phyloP scores from a whole-genome alignment of 2,329 filamentous ascomycete genomes.

The Neonectria ditissima region DNA sequence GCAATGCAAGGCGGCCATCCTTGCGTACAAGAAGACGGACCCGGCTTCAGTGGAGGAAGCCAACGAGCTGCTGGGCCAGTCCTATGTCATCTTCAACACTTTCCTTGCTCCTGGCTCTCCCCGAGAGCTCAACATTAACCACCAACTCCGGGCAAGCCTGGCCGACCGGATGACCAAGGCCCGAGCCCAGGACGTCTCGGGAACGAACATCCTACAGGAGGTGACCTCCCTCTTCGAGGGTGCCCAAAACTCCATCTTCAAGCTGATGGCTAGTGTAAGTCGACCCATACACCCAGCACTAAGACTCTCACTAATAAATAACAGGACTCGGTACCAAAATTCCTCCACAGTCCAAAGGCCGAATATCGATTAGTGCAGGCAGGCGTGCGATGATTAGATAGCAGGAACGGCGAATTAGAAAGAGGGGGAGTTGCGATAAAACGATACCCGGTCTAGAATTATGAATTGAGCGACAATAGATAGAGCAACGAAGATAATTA shows the following conservation, averaged over 20 bases:
- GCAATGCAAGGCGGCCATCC: slow-evolving; percentile 70
- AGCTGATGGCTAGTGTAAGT: slow-evolving; percentile 97
- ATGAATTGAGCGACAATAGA: neutral
- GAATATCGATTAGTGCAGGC: slow-evolving; percentile 20
- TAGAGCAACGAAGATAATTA: neutral
- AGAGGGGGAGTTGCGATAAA: neutral
- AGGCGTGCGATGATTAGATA: slow-evolving; percentile 12
- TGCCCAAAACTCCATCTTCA: slow-evolving; percentile 95
- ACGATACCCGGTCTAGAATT: neutral
- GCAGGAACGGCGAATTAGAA: neutral
- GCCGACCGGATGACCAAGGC: slow-evolving; percentile 97
- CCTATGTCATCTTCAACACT: slow-evolving; percentile 98
- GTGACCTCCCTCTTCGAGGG: slow-evolving; percentile 92
- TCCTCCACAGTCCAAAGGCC: slow-evolving; percentile 67
- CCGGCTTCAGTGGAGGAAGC: slow-evolving; percentile 80
- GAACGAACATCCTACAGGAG: slow-evolving; percentile 90
- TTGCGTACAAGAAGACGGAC: slow-evolving; percentile 71
- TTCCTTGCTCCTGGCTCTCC: slow-evolving; percentile 96
- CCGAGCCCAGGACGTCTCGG: slow-evolving; percentile 88
- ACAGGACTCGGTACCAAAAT: slow-evolving; percentile 79
- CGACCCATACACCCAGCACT: slow-evolving; percentile 14
- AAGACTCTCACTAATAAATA: slow-evolving; percentile 34
- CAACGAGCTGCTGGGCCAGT: slow-evolving; percentile 93
- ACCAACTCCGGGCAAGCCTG: slow-evolving; percentile 90
- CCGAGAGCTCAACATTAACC: slow-evolving; percentile 97